phyloP scores from a whole-genome alignment of 257 asterid genomes.

The Sherardia arvensis region DNA sequence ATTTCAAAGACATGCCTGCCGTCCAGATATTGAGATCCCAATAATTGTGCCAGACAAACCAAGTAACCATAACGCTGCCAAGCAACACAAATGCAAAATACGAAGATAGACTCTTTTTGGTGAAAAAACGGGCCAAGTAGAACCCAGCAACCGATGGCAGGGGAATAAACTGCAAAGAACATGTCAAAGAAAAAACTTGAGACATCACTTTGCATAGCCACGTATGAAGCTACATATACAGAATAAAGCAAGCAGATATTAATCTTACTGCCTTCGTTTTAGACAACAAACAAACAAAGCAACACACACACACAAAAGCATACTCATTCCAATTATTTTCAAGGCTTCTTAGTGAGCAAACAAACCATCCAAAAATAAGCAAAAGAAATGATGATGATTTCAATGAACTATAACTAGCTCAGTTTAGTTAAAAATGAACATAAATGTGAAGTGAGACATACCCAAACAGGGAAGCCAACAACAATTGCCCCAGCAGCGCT shows the following conservation, averaged over 20 bases:
- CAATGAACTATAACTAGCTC: neutral
- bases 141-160: constrained; percentile 91
- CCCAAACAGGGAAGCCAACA: constrained; percentile 87
- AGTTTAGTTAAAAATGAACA: neutral
- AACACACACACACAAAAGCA: neutral
- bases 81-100: constrained; percentile 81
- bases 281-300: neutral
- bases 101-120: constrained; percentile 77
- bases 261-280: neutral
- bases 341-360: neutral
- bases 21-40: constrained; percentile 99
- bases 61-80: constrained; percentile 87
- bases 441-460: constrained; percentile 17
- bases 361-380: neutral
- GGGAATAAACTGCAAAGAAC: constrained; percentile 73
- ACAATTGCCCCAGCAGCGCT: constrained; percentile 91
- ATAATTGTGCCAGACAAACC: constrained; percentile 97
- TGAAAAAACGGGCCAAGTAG: constrained; percentile 88
- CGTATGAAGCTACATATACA: neutral
- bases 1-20: constrained; percentile 94
- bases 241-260: constrained; percentile 2
- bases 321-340: neutral
- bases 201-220: neutral
- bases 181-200: constrained; percentile 1
- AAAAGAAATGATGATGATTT: neutral